Evolutionary conservation across 768 basidiomycete genomes (phyloP), one percentile per base, ranked within the genome.

Genomic region (Auriscalpium vulgare): DNA sequence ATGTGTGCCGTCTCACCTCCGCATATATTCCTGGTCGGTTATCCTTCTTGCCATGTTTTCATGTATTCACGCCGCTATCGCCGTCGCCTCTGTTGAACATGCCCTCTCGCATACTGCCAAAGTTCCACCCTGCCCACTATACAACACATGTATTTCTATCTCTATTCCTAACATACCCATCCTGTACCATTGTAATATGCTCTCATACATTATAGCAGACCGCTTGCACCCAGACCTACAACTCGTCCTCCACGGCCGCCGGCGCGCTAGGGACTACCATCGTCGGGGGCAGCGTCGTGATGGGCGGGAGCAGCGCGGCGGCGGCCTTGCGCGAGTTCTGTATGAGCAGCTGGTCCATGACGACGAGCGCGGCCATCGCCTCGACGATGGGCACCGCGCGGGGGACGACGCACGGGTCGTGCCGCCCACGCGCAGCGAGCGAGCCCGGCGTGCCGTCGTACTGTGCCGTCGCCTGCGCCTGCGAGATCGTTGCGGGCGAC

Each of bases 341-440:
- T 56, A 91, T 84, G 43, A 97, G 78, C 56, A 97, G 76, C 65
- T 88, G 83, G 68, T 99, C 97, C 87, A 99, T 91, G 62, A 97
- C 79, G 57, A 97, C 95, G 50, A 98, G 78, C 29, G 88, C 86
- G 0, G 95, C 93, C 97, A 99, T 99, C 1, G 91, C 84, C 74
- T 99, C 97, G 46, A 98, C 95, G 64, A 99, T 99, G 45, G 97
- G 94, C 9, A 97, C 92, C 17, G 94, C 94, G 48, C 94, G 85
- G 44, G 95, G 95, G 6, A 99, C 93, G 47, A 99, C 95, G 68
- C 95, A 97, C 16, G 95, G 94, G 67, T 97, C 95, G 72, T 98
- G 95, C 53, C 97, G 80, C 11, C 97, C 97, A 36, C 92, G 81
- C 38, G 97, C 89, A 11, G 93, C 93, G 53, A 99, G 80, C 40